Percentiles rank a stretch among this genome's conserved stretches.
phyloP scores from a whole-genome alignment of 1,139 yeast species.

The Hansenula sp. region DNA sequence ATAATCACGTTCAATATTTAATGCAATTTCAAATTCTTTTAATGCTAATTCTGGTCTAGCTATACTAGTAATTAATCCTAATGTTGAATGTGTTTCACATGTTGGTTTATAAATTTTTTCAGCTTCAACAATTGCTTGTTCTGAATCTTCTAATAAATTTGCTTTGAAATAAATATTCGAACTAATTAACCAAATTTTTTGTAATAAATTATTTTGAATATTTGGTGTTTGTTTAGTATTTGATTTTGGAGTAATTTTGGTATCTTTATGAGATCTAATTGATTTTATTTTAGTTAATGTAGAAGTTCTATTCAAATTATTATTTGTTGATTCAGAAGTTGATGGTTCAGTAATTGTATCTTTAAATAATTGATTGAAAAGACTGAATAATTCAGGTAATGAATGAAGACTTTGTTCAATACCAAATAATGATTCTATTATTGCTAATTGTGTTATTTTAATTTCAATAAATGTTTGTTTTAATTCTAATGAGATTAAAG shows the following conservation, averaged over 20 bases:
- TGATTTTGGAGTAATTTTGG: constrained; percentile 9
- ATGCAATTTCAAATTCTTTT: constrained; percentile 64
- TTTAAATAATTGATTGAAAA: constrained; percentile 54
- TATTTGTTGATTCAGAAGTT: constrained; percentile 4
- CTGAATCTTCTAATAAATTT: constrained; percentile 56
- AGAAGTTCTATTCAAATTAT: constrained; percentile 12
- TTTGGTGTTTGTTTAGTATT: not conserved
- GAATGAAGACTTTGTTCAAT: constrained; percentile 57
- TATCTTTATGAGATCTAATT: constrained; percentile 10
- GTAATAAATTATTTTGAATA: constrained; percentile 43
- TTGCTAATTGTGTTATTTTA: constrained; percentile 70
- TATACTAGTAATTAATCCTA: constrained; percentile 45
- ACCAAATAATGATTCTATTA: constrained; percentile 63
- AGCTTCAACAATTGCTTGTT: constrained; percentile 72
- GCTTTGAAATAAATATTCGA: constrained; percentile 60
- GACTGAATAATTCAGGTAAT: constrained; percentile 60
- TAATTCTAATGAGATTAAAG: constrained; percentile 29
- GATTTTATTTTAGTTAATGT: constrained; percentile 18
- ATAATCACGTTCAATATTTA: constrained; percentile 42
- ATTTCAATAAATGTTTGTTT: constrained; percentile 63
- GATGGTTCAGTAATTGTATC: constrained; percentile 15
- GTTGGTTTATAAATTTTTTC: constrained; percentile 48
- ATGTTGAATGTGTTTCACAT: constrained; percentile 46
- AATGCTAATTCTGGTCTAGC: constrained; percentile 40
- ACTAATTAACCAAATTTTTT: constrained; percentile 72